These are phyloP conservation scores for Curvularia lunata DNA, from an alignment of 2,329 filamentous ascomycete genomes.

Conservation along the genomic window DNA sequence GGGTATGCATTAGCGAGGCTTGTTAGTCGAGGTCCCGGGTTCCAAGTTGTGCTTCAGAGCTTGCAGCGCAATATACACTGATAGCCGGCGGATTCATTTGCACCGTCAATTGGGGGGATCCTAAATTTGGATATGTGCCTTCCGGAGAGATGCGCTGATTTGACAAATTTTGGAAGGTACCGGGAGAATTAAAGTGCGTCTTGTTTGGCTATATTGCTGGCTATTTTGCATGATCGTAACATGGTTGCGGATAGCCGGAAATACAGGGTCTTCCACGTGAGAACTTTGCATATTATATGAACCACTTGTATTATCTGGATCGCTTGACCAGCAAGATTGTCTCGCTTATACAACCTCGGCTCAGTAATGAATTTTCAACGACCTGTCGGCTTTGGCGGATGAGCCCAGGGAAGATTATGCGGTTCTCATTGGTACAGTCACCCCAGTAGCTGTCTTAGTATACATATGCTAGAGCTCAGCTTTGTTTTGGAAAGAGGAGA, in stretches of 20 bases:
- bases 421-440: conserved; percentile 1
- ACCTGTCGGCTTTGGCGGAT: conserved; percentile 5
- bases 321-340: conserved; percentile 19
- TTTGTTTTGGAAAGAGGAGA: conserved; percentile 7
- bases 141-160: conserved; percentile 23
- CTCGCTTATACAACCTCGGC: conserved; percentile 15
- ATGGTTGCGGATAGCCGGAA: conserved; percentile 37
- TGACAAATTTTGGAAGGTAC: conserved; percentile 24
- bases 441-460: conserved; percentile 1
- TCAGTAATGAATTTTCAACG: conserved; percentile 28
- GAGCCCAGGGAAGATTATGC: background rate
- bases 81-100: conserved; percentile 25
- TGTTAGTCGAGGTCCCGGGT: conserved; percentile 29
- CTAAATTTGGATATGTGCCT: conserved; percentile 22
- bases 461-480: conserved; percentile 2
- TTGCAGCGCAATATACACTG: conserved; percentile 27
- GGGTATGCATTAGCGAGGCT: conserved; percentile 27
- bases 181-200: conserved; percentile 38
- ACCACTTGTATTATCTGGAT: conserved; percentile 17
- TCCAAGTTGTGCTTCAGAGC: conserved; percentile 33
- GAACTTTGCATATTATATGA: conserved; percentile 31
- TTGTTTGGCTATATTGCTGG: conserved; percentile 44
- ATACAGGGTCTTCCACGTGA: conserved; percentile 27
- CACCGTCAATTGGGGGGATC: conserved; percentile 34
- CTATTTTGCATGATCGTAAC: conserved; percentile 39